Evolutionary conservation across 2,329 filamentous ascomycete species (phyloP), one percentile per base, ranked within the genome.

Genomic region (Neopestalotiopsis sp.): DNA sequence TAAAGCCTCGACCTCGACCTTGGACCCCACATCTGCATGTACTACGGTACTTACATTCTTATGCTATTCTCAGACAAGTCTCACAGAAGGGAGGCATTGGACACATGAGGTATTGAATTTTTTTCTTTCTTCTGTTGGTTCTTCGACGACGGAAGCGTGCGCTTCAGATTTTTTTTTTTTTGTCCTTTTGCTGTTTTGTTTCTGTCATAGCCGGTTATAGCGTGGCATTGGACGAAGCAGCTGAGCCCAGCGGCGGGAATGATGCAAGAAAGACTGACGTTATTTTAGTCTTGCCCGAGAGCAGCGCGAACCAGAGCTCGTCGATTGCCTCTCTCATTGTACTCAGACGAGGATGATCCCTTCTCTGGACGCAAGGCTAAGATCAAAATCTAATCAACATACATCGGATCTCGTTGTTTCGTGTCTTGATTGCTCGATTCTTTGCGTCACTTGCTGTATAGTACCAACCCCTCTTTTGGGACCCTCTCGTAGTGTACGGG

Each of bases 151-250:
- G 38, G 40, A 65, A 17, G 45, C 62, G 45, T 65, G 40, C 28
- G 13, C 45, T 65, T 49, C 40, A 14, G 62, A 53, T 1, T 65
- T 30, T 65, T 34, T 34, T 34, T 34, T 20, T 24, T 59, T 20
- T 45, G 20, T 30, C 53, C 17, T 38, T 38, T 20, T 24, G 24
- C n/a, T 45, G 20, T 49, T 65, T 34, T 38, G 17, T 20, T 24
- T 59, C 57, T 45, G n/a, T 32, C 62, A 53, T 56, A 40, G 62
- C 40, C 40, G 62, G 62, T 17, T 32, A 40, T 49, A 45, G 62
- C 40, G 62, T 65, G 28, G 24, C 17, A 49, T 40, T 30, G 32
- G 17, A 61, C 28, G 28, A 65, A 28, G 62, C 40, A 45, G 62
- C 34, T 49, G 59, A 20, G 13, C 59, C 24, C n/a, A 17, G 9